These are phyloP conservation scores for Arthrinium phaeospermum DNA, from an alignment of 2,329 filamentous ascomycete genomes.

Conservation along the genomic window DNA sequence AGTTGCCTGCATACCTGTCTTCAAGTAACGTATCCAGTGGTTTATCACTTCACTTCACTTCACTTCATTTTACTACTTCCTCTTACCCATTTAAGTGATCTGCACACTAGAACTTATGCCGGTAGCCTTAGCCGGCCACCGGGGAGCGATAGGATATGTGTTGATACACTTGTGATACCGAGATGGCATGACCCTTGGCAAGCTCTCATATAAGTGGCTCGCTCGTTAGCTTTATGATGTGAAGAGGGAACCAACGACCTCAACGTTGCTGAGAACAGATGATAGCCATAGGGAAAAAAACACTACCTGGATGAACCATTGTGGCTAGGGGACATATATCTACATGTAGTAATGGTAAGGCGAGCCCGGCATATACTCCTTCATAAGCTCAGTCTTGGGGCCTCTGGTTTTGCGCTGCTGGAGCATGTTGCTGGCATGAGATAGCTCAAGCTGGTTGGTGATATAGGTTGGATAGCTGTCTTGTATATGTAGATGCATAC, in stretches of 20 bases:
- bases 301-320: not conserved
- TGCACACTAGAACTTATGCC: not conserved
- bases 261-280: not conserved
- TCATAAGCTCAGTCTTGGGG: not conserved
- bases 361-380: not conserved
- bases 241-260: not conserved
- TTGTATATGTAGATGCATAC: not conserved
- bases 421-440: not conserved
- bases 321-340: not conserved
- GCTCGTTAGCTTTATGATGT: not conserved
- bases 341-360: not conserved
- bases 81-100: not conserved
- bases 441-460: not conserved
- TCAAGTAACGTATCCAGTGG: not conserved
- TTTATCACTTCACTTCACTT: not conserved
- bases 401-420: not conserved
- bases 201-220: not conserved
- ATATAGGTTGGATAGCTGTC: not conserved
- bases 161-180: slow-evolving; percentile 13
- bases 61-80: not conserved
- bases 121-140: not conserved
- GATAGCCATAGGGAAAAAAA: not conserved
- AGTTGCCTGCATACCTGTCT: not conserved
- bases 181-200: not conserved
- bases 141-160: not conserved